These are phyloP conservation scores for Leccinum truebloodii DNA, from an alignment of 768 basidiomycete genomes.

Conservation along the genomic window DNA sequence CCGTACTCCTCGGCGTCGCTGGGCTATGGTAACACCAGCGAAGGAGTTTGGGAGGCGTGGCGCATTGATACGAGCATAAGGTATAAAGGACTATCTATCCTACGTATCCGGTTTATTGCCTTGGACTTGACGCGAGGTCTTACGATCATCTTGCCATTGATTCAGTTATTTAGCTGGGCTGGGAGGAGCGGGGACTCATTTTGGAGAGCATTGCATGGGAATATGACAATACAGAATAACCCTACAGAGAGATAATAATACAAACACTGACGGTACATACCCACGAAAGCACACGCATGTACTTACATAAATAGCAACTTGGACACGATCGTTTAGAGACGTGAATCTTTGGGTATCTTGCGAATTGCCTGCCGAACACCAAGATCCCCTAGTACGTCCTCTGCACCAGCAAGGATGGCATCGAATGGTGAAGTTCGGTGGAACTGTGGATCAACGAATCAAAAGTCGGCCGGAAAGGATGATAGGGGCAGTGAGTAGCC, in stretches of 20 bases:
- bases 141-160: neutral
- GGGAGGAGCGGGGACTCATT: neutral
- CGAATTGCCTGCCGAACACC: conserved; percentile 74
- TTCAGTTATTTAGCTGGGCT: neutral
- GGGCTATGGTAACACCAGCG: conserved; percentile 12
- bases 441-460: conserved; percentile 45
- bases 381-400: conserved; percentile 72
- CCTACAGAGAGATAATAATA: neutral
- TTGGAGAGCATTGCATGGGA: neutral
- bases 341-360: conserved; percentile 59
- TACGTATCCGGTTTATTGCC: conserved; percentile 9
- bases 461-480: too few relatives aligned
- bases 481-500: neutral
- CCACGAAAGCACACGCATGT: neutral
- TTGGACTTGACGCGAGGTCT: conserved; percentile 2
- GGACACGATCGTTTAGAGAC: conserved; percentile 35
- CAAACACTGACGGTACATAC: neutral
- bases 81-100: conserved; percentile 12
- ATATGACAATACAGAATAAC: conserved; percentile 6
- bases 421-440: conserved; percentile 85
- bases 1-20: conserved; percentile 8
- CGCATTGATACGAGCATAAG: neutral
- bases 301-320: neutral
- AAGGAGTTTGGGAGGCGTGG: neutral
- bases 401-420: conserved; percentile 79